Evolutionary conservation across 2,329 filamentous ascomycete genomes (phyloP), one percentile per base, ranked within the genome.

Genomic region (Cytospora paraplurivora): DNA sequence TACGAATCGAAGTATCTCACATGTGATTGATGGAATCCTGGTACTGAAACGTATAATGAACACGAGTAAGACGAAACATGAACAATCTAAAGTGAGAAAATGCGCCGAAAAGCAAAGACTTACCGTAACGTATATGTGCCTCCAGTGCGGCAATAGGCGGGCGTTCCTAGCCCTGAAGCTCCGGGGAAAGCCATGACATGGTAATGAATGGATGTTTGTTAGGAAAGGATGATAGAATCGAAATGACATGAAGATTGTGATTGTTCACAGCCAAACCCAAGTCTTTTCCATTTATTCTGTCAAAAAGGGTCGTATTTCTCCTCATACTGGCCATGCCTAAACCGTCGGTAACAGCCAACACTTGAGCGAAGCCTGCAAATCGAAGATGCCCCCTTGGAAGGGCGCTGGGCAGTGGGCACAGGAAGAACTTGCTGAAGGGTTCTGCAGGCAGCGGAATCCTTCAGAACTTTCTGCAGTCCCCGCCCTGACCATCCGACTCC

Each of bases 361-460:
- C 7, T 32, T n/a, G 12, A 50, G 33, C 47, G 21, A 11, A 21
- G 19, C 41, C 49, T 59, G 57, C 57, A 51, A 47, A 17, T 21
- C 44, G 44, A 19, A n/a, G 17, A 27, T 27, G 27, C 27, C 17
- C 7, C 41, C 10, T 19, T 44, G 41, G 7, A 19, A 44, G 7
- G 17, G n/a, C 41, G 41, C 13, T 19, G 17, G 17, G 41, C 17
- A 44, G 41, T n/a, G 7, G 41, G 33, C 4, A 51, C 56, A 37
- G 56, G 2, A 56, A 27, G 34, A 15, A 2, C 35, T 47, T 41
- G 54, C 37, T 12, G 21, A 7, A 15, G 33, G 19, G 2, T 27
- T 15, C 27, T 59, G 47, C 56, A 59, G 56, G 47, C 38, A 59
- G 44, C 56, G 13, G 15, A 51, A 59, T 59, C 56, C 56, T 59